Conservation (phyloP, 2,329 filamentous ascomycete species). For the Emergomyces pasteurianus region DNA sequence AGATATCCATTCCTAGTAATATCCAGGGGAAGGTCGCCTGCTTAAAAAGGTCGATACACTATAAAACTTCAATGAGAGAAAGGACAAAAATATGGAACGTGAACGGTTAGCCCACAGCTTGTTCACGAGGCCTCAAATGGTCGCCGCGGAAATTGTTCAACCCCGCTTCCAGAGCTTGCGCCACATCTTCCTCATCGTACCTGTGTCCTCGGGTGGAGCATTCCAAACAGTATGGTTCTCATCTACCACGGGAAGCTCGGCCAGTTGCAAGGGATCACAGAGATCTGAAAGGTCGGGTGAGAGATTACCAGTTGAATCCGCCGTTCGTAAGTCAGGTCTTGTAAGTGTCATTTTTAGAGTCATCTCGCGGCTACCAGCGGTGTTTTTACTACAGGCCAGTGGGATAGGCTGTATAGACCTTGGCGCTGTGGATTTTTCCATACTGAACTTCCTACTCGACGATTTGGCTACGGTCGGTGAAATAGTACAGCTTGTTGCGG, state of each 20-base stretch:
- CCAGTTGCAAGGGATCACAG: slow-evolving; percentile 44
- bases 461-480: slow-evolving; percentile 5
- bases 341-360: slow-evolving; percentile 93
- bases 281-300: slow-evolving; percentile 57
- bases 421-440: slow-evolving; percentile 5
- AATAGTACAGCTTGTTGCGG: slow-evolving; percentile 5
- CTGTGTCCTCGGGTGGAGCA: slow-evolving; percentile 28
- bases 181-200: slow-evolving; percentile 34
- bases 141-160: neutral
- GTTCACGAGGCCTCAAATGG: neutral
- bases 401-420: slow-evolving; percentile 9
- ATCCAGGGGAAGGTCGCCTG: neutral
- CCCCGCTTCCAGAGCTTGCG: slow-evolving; percentile 26
- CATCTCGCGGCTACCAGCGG: slow-evolving; percentile 67
- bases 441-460: slow-evolving; percentile 3
- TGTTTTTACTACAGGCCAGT: slow-evolving; percentile 38
- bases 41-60: neutral
- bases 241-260: slow-evolving; percentile 37
- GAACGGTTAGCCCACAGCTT: neutral
- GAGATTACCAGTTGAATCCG: slow-evolving; percentile 44
- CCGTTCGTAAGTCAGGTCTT: slow-evolving; percentile 61
- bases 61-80: neutral
- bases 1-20: neutral
- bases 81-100: neutral
- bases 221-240: slow-evolving; percentile 32